Evolutionary conservation across 345 rosid species (phyloP).

Genomic region (Durio zibethinus): DNA sequence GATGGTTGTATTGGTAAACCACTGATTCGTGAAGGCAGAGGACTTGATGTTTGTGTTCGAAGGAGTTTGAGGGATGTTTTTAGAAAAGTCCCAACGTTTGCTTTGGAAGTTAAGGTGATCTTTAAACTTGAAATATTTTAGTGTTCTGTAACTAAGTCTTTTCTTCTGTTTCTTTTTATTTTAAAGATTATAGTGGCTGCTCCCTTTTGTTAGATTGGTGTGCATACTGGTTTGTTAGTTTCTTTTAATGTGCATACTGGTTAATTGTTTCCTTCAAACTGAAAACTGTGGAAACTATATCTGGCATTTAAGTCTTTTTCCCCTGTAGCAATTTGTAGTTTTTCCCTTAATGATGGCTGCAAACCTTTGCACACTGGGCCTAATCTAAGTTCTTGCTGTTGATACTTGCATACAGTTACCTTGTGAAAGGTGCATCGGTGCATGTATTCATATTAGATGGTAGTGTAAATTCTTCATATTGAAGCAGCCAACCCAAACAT

Average conservation of each 20-base stretch:
- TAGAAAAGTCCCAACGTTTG: conserved; percentile 86
- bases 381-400: neutral
- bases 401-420: neutral
- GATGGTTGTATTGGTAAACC: conserved; percentile 78
- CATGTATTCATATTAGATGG: neutral
- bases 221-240: neutral
- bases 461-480: neutral
- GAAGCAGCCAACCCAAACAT: neutral
- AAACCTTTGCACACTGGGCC: neutral
- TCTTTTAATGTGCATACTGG: neutral
- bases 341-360: neutral
- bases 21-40: conserved; percentile 84
- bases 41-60: conserved; percentile 76
- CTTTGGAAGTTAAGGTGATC: conserved; percentile 85
- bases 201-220: neutral
- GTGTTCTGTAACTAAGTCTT: neutral
- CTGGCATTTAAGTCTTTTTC: neutral
- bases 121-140: neutral
- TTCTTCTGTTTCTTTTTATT: neutral
- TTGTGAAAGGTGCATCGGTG: neutral
- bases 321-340: neutral
- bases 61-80: conserved; percentile 96
- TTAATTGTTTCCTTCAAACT: neutral
- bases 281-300: neutral
- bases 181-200: neutral